phyloP scores from a whole-genome alignment of 768 basidiomycete species.

The Macrolepiota albuminosa region DNA sequence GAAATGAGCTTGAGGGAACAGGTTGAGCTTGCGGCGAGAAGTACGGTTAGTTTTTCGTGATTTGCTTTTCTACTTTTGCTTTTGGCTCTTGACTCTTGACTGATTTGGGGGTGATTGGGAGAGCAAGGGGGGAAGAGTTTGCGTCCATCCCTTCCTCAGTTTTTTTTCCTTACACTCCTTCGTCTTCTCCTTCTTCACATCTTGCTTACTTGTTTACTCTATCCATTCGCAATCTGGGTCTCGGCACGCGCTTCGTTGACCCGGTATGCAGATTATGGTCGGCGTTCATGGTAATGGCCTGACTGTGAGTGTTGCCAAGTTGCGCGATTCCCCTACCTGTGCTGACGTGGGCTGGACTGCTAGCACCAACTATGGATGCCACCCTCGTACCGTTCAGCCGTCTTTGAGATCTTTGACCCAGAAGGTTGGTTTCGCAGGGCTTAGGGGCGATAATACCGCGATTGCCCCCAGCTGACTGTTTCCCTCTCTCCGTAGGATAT shows the following conservation, averaged over 20 bases:
- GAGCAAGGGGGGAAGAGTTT: too few relatives aligned
- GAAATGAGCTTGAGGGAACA: slow-evolving; percentile 56
- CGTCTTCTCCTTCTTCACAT: neutral
- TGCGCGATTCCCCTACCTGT: slow-evolving; percentile 1
- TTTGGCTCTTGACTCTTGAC: slow-evolving; percentile 5
- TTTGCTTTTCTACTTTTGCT: slow-evolving; percentile 7
- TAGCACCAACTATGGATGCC: slow-evolving; percentile 66
- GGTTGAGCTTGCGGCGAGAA: slow-evolving; percentile 51
- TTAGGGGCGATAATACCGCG: neutral
- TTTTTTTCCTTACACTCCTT: neutral
- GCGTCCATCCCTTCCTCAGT: neutral
- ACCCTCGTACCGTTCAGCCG: slow-evolving; percentile 52
- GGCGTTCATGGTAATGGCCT: slow-evolving; percentile 72
- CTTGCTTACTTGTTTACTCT: neutral
- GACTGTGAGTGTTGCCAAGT: slow-evolving; percentile 30
- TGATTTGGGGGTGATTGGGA: neutral
- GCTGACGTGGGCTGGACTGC: neutral
- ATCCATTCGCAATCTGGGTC: neutral
- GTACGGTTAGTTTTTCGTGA: slow-evolving; percentile 42
- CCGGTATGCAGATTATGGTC: slow-evolving; percentile 40
- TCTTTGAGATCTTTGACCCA: slow-evolving; percentile 67
- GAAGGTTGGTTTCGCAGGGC: slow-evolving; percentile 27
- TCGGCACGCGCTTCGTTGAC: neutral
- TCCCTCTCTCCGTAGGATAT: slow-evolving; percentile 22
- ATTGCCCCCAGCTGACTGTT: neutral